phyloP scores from a whole-genome alignment of 164 flowering plant genomes.

The Buxus sempervirens region DNA sequence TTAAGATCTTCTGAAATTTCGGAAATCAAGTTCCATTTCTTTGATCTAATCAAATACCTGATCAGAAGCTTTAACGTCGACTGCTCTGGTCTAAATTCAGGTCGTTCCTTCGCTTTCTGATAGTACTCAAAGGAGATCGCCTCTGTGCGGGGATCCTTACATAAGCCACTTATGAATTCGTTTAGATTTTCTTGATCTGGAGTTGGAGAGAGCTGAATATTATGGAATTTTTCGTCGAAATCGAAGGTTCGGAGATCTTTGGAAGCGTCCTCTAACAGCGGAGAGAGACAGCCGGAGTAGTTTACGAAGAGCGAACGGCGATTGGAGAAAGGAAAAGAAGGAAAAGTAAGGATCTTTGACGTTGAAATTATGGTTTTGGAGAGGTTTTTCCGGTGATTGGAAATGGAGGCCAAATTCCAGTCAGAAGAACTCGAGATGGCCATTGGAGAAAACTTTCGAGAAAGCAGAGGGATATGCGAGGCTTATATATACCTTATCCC shows the following conservation, averaged over 20 bases:
- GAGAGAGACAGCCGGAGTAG: constrained; percentile 27
- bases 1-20: constrained; percentile 43
- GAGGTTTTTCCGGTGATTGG: constrained; percentile 14
- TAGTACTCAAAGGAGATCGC: constrained; percentile 44
- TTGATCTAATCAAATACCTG: constrained; percentile 47
- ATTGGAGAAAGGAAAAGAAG: constrained; percentile 10
- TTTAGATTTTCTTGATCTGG: constrained; percentile 28
- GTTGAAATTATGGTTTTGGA: constrained; percentile 6
- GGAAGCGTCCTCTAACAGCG: constrained; percentile 30
- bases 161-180: constrained; percentile 30
- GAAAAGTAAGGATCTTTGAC: constrained; percentile 12
- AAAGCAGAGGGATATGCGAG: background rate
- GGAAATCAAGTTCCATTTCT: constrained; percentile 50
- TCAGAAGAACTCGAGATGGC: constrained; percentile 36
- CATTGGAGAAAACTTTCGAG: constrained; percentile 21
- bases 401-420: constrained; percentile 24
- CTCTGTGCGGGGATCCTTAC: constrained; percentile 39
- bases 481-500: constrained; percentile 31
- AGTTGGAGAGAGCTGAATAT: background rate
- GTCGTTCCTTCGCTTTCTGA: constrained; percentile 42
- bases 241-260: constrained; percentile 10
- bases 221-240: constrained; percentile 6
- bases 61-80: constrained; percentile 38
- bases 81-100: constrained; percentile 44
- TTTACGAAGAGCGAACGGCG: constrained; percentile 15